Conservation (phyloP, 2,329 filamentous ascomycete species). For the Colletotrichum sp. region DNA sequence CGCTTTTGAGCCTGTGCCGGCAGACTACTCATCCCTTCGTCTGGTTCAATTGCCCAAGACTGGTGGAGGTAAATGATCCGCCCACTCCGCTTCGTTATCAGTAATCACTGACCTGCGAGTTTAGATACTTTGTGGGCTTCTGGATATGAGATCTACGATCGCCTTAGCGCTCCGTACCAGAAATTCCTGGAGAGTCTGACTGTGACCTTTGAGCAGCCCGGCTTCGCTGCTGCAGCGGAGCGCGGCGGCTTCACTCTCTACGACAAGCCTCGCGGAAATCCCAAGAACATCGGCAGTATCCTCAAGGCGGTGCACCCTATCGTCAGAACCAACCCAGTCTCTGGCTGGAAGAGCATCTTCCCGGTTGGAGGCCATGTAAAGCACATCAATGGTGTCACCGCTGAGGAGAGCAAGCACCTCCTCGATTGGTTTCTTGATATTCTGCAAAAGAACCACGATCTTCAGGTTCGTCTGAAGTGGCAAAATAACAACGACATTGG, state of each 20-base stretch:
- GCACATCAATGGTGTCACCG: conserved; percentile 47
- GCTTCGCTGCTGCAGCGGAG: conserved; percentile 40
- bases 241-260: conserved; percentile 35
- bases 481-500: conserved; percentile 43
- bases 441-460: conserved; percentile 51
- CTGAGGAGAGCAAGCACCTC: conserved; percentile 45
- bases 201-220: conserved; percentile 46
- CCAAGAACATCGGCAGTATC: conserved; percentile 50
- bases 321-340: conserved; percentile 65
- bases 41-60: conserved; percentile 60
- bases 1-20: conserved; percentile 62
- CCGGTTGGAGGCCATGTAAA: conserved; percentile 46
- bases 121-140: conserved; percentile 66
- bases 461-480: conserved; percentile 55
- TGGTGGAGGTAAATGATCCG: conserved; percentile 41
- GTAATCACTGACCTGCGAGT: background rate
- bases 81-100: background rate
- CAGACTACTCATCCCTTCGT: conserved; percentile 66
- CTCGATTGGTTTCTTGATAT: conserved; percentile 44
- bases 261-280: conserved; percentile 35
- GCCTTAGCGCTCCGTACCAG: conserved; percentile 54
- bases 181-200: conserved; percentile 57
- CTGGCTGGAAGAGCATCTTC: conserved; percentile 60
- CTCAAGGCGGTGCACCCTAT: conserved; percentile 59
- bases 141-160: conserved; percentile 65